Evolutionary conservation across 2,329 filamentous ascomycete species (phyloP), one percentile per base, ranked within the genome.

Genomic region (Aspergillus fructus): DNA sequence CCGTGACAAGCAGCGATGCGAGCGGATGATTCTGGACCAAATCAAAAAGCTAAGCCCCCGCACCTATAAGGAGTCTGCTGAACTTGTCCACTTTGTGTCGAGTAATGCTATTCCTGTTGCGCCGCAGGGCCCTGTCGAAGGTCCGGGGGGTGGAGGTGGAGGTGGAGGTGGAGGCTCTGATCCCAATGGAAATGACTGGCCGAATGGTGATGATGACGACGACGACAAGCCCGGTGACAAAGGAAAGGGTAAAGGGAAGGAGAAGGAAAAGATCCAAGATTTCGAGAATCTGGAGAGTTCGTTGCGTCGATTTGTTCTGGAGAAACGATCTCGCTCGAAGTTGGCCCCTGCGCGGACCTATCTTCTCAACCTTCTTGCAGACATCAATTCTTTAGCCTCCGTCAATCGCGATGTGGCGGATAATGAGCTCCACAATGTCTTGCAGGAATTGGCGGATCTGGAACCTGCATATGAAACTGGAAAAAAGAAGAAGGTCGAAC

Each of bases 1-100:
- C 67, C 84, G 89, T 62, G 93, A 97, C 74, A 94, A 97, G 78
- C 83, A 91, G 59, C 84, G 93, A 58, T 97, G 93, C 73, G 85
- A 96, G 73, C 91, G 94, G 70, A 90, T 91, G 85, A 94, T 99
- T 49, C 74, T 99, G 58, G 92, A 97, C 66, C 93, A 97, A 74
- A 88, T 99, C 15, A 81, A 84, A 49, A 86, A 86, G 24, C 81
- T 99, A n/a, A 97, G 93, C 69, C 94, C 93, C 2, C 87, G 89
- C 51, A 99, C 94, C 0, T 89, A 88, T 80, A 97, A 97, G 71
- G 94, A 99, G 70, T 88, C 92, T 0, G 84, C 87, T 2, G 94
- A 99, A 69, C 81, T 99, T 7, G 94, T 99, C 3, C 94, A 99
- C 71, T 99, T 99, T 65, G 94, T 99, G 3, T 97, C 94, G 2